These are phyloP conservation scores for Acanthamoeba lenticulata DNA, from an alignment of 208 protist genomes.

Conservation along the genomic window DNA sequence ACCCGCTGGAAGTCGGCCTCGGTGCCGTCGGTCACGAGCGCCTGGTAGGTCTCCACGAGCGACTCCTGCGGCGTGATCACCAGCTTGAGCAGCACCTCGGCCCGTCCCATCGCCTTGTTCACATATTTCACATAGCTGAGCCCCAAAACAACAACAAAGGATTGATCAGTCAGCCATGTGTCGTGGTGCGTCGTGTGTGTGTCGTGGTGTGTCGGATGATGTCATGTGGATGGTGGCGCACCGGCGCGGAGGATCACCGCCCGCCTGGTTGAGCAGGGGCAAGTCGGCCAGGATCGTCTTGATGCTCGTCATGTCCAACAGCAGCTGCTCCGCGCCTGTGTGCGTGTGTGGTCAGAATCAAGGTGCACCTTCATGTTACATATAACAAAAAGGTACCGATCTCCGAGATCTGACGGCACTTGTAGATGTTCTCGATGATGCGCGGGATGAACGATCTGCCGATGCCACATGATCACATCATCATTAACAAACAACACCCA, in stretches of 20 bases:
- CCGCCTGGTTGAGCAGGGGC: background rate
- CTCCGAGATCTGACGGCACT: slow-evolving; percentile 75
- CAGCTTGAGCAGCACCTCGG: slow-evolving; percentile 74
- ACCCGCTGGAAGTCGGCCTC: slow-evolving; percentile 78
- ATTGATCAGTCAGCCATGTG: background rate
- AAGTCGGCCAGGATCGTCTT: slow-evolving; percentile 62
- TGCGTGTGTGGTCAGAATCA: background rate
- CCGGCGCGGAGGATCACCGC: background rate
- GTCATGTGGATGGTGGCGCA: background rate
- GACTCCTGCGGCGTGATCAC: slow-evolving; percentile 53
- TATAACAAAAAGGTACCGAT: slow-evolving; percentile 61
- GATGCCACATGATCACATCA: background rate
- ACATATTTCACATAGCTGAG: slow-evolving; percentile 68
- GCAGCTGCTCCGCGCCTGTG: slow-evolving; percentile 66
- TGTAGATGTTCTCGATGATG: slow-evolving; percentile 74
- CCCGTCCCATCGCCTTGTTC: slow-evolving; percentile 70
- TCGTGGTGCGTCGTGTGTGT: too few species aligned
- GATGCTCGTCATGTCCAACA: slow-evolving; percentile 74
- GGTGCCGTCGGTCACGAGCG: slow-evolving; percentile 58
- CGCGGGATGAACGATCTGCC: slow-evolving; percentile 56
- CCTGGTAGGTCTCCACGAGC: slow-evolving; percentile 74
- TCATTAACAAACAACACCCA: too few species aligned
- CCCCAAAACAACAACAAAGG: background rate
- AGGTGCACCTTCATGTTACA: background rate
- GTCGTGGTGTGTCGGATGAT: too few species aligned